Conservation (phyloP, 306 rosid species). For the Gastrolobium bilobum region DNA sequence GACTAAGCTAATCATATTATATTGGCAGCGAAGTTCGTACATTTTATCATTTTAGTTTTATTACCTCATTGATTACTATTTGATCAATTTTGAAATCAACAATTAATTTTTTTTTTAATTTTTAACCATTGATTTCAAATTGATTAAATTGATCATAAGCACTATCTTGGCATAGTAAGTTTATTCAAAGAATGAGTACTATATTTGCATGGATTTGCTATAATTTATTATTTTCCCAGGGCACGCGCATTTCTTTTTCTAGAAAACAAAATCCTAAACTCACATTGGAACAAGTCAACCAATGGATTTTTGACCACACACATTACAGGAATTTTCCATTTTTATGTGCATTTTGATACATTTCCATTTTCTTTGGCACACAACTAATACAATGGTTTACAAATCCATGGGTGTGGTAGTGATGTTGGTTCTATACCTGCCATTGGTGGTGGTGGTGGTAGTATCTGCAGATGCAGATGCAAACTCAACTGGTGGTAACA, state of each 20-base stretch:
- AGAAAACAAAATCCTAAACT: conserved; percentile 29
- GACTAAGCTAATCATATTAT: no score
- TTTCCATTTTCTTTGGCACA: conserved; percentile 11
- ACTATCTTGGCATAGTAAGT: no score
- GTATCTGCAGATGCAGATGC: neutral
- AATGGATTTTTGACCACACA: conserved; percentile 32
- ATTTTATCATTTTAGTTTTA: no score
- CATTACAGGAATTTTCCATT: neutral
- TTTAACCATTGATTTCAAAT: no score
- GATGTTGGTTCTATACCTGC: conserved; percentile 28
- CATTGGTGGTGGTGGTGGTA: neutral
- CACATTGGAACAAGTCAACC: conserved; percentile 40
- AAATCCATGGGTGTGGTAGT: conserved; percentile 16
- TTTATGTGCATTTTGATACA: conserved; percentile 4
- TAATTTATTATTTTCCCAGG: neutral
- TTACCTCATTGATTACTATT: no score
- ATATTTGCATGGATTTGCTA: neutral
- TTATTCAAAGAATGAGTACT: no score
- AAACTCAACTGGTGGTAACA: neutral
- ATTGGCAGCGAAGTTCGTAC: no score
- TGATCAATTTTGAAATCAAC: no score
- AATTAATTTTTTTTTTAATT: no score
- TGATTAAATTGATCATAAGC: no score
- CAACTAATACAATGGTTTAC: conserved; percentile 23
- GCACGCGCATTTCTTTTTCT: neutral